phyloP scores from a whole-genome alignment of 495 filamentous ascomycete species.

The Neurospora sublineolata region DNA sequence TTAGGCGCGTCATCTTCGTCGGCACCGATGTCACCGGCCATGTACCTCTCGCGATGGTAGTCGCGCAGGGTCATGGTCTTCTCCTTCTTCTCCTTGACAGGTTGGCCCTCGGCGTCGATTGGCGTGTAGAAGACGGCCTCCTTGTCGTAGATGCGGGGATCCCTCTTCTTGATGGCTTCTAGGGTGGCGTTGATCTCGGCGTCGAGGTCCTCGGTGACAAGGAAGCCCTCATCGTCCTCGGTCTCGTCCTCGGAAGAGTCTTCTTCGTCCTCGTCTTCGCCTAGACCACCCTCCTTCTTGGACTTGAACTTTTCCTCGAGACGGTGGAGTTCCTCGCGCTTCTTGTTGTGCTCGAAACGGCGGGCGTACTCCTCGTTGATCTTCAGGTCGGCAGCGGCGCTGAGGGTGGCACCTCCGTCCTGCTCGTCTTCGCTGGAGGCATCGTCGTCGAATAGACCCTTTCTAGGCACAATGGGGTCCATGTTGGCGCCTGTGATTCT shows the following conservation, averaged over 20 bases:
- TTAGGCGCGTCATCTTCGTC: conserved; percentile 41
- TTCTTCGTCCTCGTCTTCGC: conserved; percentile 31
- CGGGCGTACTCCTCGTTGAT: conserved; percentile 86
- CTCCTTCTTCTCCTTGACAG: conserved; percentile 45
- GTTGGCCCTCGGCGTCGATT: conserved; percentile 40
- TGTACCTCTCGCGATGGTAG: conserved; percentile 78
- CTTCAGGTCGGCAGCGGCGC: conserved; percentile 47
- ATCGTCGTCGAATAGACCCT: conserved; percentile 23
- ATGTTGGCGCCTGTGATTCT: neutral
- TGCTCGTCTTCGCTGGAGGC: conserved; percentile 38
- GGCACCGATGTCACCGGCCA: conserved; percentile 47
- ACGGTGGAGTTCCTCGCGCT: conserved; percentile 76
- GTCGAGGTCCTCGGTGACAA: conserved; percentile 73
- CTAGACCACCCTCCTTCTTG: conserved; percentile 16
- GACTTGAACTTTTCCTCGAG: conserved; percentile 82
- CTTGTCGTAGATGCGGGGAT: conserved; percentile 80
- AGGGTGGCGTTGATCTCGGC: conserved; percentile 76
- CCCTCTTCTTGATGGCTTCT: conserved; percentile 74
- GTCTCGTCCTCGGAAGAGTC: conserved; percentile 56
- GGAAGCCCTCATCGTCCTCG: conserved; percentile 80
- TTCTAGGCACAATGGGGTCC: conserved; percentile 8
- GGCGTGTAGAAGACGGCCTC: conserved; percentile 62
- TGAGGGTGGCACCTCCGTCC: conserved; percentile 46
- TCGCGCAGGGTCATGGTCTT: conserved; percentile 81
- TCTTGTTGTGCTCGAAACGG: conserved; percentile 92